Evolutionary conservation across 352 stramenopile genomes (phyloP).

Genomic region (Salisapilia sapeloensis): DNA sequence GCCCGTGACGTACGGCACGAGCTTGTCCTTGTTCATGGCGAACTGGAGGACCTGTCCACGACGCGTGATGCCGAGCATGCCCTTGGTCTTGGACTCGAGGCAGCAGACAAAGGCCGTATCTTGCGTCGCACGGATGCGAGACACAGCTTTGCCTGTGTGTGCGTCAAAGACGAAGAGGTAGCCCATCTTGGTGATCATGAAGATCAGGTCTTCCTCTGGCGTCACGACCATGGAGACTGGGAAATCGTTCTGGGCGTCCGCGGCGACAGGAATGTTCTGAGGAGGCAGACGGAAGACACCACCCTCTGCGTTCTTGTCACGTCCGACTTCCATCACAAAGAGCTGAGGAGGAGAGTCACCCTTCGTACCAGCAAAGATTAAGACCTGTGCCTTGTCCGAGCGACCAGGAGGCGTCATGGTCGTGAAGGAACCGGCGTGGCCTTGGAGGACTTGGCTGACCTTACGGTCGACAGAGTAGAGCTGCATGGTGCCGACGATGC

Average conservation of each 20-base stretch:
- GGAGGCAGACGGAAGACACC: constrained; percentile 90
- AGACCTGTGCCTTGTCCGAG: constrained; percentile 80
- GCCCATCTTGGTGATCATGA: constrained; percentile 99
- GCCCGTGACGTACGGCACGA: constrained; percentile 98
- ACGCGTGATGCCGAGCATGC: constrained; percentile 96
- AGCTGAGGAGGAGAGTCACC: constrained; percentile 67
- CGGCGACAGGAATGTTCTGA: constrained; percentile 89
- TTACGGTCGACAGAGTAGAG: constrained; percentile 98
- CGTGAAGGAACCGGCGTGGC: constrained; percentile 93
- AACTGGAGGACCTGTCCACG: constrained; percentile 95
- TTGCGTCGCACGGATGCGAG: constrained; percentile 92
- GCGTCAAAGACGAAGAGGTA: constrained; percentile 99
- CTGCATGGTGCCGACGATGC: constrained; percentile 96
- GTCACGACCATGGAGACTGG: constrained; percentile 94
- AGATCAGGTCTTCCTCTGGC: constrained; percentile 89
- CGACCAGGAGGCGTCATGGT: constrained; percentile 91
- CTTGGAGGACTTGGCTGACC: constrained; percentile 95
- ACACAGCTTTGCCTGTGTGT: constrained; percentile 96
- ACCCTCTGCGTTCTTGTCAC: constrained; percentile 89
- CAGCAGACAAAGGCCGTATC: constrained; percentile 96
- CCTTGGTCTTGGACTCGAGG: constrained; percentile 84
- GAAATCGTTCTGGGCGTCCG: constrained; percentile 95
- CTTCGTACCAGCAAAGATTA: constrained; percentile 77
- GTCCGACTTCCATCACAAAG: constrained; percentile 98
- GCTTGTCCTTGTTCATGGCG: constrained; percentile 92